These are phyloP conservation scores for Quercus alba DNA, from an alignment of 306 rosid species.

Conservation along the genomic window DNA sequence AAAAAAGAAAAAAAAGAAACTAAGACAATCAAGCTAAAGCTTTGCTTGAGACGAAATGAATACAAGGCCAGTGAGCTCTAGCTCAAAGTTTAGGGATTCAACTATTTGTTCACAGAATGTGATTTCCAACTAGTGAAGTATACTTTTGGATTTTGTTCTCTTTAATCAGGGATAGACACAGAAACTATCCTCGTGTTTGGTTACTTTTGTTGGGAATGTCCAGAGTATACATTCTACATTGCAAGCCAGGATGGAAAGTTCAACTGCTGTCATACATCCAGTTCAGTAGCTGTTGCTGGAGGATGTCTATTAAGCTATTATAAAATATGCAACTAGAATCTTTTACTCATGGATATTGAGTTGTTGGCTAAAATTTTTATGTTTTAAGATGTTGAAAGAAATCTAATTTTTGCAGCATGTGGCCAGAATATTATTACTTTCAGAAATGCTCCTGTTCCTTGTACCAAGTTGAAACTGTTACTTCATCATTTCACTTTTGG, in stretches of 20 bases:
- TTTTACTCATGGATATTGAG: neutral
- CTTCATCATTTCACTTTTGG: constrained; percentile 4
- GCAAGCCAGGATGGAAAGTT: neutral
- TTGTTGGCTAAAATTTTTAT: neutral
- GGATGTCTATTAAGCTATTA: neutral
- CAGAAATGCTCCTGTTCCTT: neutral
- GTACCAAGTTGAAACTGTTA: constrained; percentile 10
- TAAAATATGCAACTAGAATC: neutral
- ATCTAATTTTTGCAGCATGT: neutral
- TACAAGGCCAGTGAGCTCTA: neutral
- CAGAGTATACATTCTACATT: neutral
- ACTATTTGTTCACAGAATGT: neutral
- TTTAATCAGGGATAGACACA: no score
- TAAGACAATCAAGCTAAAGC: neutral
- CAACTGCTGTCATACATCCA: neutral
- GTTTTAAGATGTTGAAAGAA: neutral
- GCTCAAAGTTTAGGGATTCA: neutral
- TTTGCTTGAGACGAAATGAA: neutral
- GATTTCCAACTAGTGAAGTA: neutral
- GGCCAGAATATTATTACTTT: neutral
- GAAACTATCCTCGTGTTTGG: no score
- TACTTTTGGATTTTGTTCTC: neutral
- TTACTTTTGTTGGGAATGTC: neutral
- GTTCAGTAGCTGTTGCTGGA: neutral
- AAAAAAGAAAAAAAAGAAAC: no score